Evolutionary conservation across 768 basidiomycete species (phyloP).

Genomic region (Kwoniella sp.): DNA sequence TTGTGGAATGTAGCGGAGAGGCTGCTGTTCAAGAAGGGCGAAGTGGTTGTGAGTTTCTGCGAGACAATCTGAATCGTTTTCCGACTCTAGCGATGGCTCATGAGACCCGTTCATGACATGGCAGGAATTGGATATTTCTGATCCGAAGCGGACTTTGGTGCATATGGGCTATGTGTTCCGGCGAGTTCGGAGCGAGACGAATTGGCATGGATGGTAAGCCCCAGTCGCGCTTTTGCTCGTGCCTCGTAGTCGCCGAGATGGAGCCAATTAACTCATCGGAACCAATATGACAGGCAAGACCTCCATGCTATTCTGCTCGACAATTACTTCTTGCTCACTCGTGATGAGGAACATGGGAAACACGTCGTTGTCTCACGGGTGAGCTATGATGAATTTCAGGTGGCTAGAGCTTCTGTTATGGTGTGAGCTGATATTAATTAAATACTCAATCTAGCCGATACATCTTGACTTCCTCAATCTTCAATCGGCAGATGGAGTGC

Average conservation of each 20-base stretch:
- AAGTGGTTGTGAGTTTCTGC: slow-evolving; percentile 76
- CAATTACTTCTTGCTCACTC: slow-evolving; percentile 49
- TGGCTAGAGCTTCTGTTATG: neutral
- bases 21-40: slow-evolving; percentile 72
- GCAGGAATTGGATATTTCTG: slow-evolving; percentile 78
- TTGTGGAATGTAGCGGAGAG: slow-evolving; percentile 79
- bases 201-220: slow-evolving; percentile 67
- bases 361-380: slow-evolving; percentile 49
- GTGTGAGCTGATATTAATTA: too few relatives aligned
- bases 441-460: slow-evolving; percentile 34
- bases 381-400: neutral
- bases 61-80: too few relatives aligned
- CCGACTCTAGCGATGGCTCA: slow-evolving; percentile 6
- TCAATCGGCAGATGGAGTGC: slow-evolving; percentile 36
- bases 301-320: slow-evolving; percentile 47
- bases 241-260: neutral
- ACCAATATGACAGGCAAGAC: slow-evolving; percentile 53
- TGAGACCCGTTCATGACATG: neutral
- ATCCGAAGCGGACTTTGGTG: slow-evolving; percentile 72
- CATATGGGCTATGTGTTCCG: slow-evolving; percentile 69
- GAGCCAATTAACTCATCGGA: neutral
- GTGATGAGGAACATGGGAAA: slow-evolving; percentile 48
- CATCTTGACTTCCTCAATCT: slow-evolving; percentile 46
- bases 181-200: slow-evolving; percentile 66
- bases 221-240: neutral